Conservation (phyloP, 495 filamentous ascomycete species). For the Geoglossum glabrum region DNA sequence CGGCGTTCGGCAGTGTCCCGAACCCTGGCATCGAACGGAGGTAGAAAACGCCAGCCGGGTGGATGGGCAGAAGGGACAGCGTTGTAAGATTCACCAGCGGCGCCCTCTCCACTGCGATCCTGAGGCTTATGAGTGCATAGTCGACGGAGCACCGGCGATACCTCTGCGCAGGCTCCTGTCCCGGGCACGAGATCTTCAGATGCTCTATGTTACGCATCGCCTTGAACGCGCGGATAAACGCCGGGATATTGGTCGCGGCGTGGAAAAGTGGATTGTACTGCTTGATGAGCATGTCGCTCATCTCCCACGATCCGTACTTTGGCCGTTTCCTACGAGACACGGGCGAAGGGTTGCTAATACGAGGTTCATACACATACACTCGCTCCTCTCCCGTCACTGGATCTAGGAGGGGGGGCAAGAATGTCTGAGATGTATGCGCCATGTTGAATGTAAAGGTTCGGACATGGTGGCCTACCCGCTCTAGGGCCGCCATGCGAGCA, state of each 20-base stretch:
- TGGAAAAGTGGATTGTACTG: conserved; percentile 72
- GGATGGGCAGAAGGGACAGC: conserved; percentile 44
- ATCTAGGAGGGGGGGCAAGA: conserved; percentile 56
- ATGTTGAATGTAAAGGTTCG: conserved; percentile 48
- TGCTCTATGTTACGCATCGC: conserved; percentile 42
- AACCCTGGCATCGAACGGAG: conserved; percentile 44
- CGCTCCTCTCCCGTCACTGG: conserved; percentile 49
- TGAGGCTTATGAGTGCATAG: conserved; percentile 61
- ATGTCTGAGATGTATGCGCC: conserved; percentile 47
- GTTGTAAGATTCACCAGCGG: conserved; percentile 35
- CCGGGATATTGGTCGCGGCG: conserved; percentile 60
- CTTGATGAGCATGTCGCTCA: conserved; percentile 48
- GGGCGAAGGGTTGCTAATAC: conserved; percentile 23
- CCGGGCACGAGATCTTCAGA: conserved; percentile 50
- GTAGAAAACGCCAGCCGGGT: conserved; percentile 48
- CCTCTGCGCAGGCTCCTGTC: conserved; percentile 40
- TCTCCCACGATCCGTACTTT: conserved; percentile 46
- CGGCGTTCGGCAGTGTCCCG: conserved; percentile 41
- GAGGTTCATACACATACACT: conserved; percentile 53
- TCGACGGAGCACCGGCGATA: conserved; percentile 58
- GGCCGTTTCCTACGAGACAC: conserved; percentile 10
- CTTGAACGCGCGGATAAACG: conserved; percentile 50
- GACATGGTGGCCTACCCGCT: conserved; percentile 51
- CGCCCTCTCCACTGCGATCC: conserved; percentile 52
- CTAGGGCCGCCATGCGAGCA: conserved; percentile 43